Percentiles rank a stretch among this genome's conserved stretches.
Evolutionary conservation across 73 alveolate genomes (phyloP).

Genomic region (Symbiodinium natans): DNA sequence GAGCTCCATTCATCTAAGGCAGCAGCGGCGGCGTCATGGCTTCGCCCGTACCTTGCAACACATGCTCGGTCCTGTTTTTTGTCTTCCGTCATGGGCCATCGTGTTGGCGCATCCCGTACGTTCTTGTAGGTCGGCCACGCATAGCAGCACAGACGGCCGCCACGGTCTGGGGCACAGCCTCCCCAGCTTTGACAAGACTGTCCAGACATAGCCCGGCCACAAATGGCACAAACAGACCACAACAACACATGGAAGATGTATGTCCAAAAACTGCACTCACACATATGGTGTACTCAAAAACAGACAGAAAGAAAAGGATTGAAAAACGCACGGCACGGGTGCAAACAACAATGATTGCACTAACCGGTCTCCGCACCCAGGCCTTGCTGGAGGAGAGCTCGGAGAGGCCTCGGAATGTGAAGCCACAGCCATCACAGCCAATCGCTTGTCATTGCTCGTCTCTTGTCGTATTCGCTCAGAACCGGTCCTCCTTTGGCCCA

Average conservation of each 20-base stretch:
- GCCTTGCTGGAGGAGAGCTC: not conserved
- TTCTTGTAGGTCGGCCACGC: not conserved
- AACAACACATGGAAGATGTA: too few species aligned
- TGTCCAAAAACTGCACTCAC: too few species aligned
- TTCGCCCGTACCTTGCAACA: constrained; percentile 64
- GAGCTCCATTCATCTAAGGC: too few species aligned
- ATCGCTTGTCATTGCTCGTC: too few species aligned
- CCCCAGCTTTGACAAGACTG: not conserved
- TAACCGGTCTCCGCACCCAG: not conserved
- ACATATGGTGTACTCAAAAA: too few species aligned
- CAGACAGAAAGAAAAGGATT: too few species aligned
- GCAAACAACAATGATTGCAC: too few species aligned
- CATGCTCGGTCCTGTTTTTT: too few species aligned
- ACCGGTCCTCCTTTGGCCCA: constrained; percentile 79
- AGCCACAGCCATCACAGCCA: not conserved
- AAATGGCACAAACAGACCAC: too few species aligned
- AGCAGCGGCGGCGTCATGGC: constrained; percentile 33
- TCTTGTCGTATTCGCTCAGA: too few species aligned
- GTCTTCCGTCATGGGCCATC: not conserved
- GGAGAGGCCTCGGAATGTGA: not conserved
- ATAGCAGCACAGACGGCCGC: constrained; percentile 61
- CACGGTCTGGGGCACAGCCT: constrained; percentile 27
- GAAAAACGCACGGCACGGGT: too few species aligned
- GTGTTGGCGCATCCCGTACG: not conserved
- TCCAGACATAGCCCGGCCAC: not conserved